Conservation (phyloP, 2,329 filamentous ascomycete species). For the Alternaria brassicicola region DNA sequence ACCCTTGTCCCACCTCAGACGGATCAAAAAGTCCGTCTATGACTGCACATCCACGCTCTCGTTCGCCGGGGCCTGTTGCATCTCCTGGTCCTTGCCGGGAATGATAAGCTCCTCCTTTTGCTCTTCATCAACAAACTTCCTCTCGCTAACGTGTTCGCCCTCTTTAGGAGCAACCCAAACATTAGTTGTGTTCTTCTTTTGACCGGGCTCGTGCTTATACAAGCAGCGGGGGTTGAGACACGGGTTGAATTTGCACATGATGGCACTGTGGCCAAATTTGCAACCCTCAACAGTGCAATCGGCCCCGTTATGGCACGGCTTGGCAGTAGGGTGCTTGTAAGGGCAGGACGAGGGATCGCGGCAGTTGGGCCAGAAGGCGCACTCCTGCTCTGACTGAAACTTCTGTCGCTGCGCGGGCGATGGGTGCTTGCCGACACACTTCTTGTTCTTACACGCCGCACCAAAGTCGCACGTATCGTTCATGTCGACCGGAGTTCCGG, state of each 20-base stretch:
- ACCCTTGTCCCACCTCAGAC: neutral
- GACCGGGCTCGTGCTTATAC: constrained; percentile 90
- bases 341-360: constrained; percentile 79
- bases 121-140: constrained; percentile 80
- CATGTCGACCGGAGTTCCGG: constrained; percentile 77
- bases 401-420: constrained; percentile 81
- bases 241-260: constrained; percentile 87
- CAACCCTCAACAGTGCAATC: constrained; percentile 83
- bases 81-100: constrained; percentile 52
- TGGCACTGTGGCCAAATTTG: constrained; percentile 87
- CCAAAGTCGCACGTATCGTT: constrained; percentile 82
- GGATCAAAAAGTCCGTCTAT: constrained; percentile 13
- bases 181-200: constrained; percentile 77
- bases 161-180: constrained; percentile 75
- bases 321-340: constrained; percentile 87
- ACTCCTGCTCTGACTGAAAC: constrained; percentile 83
- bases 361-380: constrained; percentile 91
- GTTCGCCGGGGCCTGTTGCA: constrained; percentile 24
- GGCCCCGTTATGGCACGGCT: constrained; percentile 86
- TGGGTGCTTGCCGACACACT: constrained; percentile 90
- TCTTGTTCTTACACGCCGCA: constrained; percentile 92
- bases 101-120: constrained; percentile 74
- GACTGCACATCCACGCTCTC: constrained; percentile 31
- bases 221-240: constrained; percentile 88
- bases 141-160: constrained; percentile 75